phyloP scores from a whole-genome alignment of 2,329 filamentous ascomycete genomes.

The Fusarium goolgardi region DNA sequence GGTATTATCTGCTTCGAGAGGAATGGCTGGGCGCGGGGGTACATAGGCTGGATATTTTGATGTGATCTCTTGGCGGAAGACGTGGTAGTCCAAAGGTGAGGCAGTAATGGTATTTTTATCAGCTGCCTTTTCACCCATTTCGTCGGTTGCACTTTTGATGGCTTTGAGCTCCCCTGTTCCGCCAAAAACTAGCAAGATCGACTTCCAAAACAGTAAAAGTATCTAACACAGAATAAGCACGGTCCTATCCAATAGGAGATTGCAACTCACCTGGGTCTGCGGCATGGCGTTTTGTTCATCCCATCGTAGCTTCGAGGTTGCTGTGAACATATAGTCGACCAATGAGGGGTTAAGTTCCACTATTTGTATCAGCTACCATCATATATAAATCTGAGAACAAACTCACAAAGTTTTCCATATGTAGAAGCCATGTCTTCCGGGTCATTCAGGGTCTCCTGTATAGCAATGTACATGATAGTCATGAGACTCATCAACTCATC shows the following conservation, averaged over 20 bases:
- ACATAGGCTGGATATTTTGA: slow-evolving; percentile 98
- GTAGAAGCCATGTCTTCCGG: slow-evolving; percentile 60
- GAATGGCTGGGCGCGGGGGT: slow-evolving; percentile 83
- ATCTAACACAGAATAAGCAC: slow-evolving; percentile 61
- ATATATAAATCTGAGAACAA: neutral
- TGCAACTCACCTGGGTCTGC: slow-evolving; percentile 68
- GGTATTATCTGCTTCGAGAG: slow-evolving; percentile 89
- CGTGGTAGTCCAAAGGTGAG: slow-evolving; percentile 94
- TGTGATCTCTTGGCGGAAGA: slow-evolving; percentile 95
- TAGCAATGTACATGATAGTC: slow-evolving; percentile 70
- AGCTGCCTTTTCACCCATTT: slow-evolving; percentile 68
- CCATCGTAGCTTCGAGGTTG: slow-evolving; percentile 77
- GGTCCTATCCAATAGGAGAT: neutral
- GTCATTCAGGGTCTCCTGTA: slow-evolving; percentile 68
- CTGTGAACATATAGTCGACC: slow-evolving; percentile 77
- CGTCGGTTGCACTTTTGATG: slow-evolving; percentile 77
- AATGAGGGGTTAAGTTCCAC: slow-evolving; percentile 73
- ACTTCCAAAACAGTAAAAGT: slow-evolving; percentile 91
- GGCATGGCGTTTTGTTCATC: slow-evolving; percentile 72
- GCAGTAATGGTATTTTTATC: slow-evolving; percentile 87
- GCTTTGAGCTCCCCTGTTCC: slow-evolving; percentile 77
- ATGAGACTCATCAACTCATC: slow-evolving; percentile 72
- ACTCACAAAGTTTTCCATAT: slow-evolving; percentile 64
- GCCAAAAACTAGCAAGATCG: slow-evolving; percentile 86
- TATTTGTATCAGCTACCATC: slow-evolving; percentile 46